phyloP scores from a whole-genome alignment of 2,329 filamentous ascomycete genomes.

The Pezicula radicicola region DNA sequence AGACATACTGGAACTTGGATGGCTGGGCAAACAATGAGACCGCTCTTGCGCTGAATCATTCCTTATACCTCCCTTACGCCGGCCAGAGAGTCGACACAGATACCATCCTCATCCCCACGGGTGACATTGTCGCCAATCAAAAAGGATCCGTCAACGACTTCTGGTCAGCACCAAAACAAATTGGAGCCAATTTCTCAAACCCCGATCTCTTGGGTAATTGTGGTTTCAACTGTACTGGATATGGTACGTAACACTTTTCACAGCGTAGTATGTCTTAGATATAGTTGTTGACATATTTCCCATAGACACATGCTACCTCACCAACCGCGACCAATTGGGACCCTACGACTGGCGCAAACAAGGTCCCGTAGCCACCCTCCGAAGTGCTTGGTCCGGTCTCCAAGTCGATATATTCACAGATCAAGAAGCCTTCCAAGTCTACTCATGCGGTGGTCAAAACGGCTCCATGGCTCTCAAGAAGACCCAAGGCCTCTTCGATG shows the following conservation, averaged over 20 bases:
- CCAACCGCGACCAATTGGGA: constrained; percentile 57
- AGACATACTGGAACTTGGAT: constrained; percentile 82
- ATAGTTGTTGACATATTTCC: constrained; percentile 1
- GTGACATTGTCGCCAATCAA: constrained; percentile 68
- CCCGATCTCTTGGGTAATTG: constrained; percentile 69
- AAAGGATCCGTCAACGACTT: constrained; percentile 72
- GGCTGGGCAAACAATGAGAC: constrained; percentile 74
- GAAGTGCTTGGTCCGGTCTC: constrained; percentile 77
- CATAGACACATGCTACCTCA: constrained; percentile 64
- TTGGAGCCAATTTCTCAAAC: constrained; percentile 66
- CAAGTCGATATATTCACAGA: constrained; percentile 77
- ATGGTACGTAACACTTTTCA: constrained; percentile 52
- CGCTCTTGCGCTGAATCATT: constrained; percentile 64
- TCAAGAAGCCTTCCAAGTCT: constrained; percentile 86
- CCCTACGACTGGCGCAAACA: constrained; percentile 61
- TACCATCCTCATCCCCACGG: constrained; percentile 71
- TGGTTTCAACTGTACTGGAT: constrained; percentile 78
- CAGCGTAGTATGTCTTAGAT: constrained; percentile 3
- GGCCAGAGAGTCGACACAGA: constrained; percentile 68
- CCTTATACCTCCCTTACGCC: constrained; percentile 69
- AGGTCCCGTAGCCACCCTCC: constrained; percentile 62
- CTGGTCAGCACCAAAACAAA: constrained; percentile 76
- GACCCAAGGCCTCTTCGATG: constrained; percentile 62
- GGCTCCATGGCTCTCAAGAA: constrained; percentile 66
- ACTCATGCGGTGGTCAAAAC: constrained; percentile 76